phyloP scores from a whole-genome alignment of 192 early-diverging fungal genomes.

The Geranomyces michiganensis region DNA sequence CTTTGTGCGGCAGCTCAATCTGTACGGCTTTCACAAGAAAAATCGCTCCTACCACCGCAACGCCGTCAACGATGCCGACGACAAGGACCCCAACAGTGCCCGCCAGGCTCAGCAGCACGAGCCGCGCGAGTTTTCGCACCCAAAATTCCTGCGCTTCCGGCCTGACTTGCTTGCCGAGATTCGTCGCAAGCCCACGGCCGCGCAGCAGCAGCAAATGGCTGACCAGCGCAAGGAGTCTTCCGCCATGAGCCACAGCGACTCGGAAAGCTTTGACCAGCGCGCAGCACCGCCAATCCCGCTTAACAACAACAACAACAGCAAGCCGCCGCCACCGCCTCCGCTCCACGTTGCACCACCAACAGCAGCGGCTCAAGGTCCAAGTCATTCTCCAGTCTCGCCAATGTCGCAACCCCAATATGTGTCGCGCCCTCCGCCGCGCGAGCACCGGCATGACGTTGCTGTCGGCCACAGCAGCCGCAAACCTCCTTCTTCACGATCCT shows the following conservation, averaged over 20 bases:
- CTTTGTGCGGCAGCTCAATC: conserved; percentile 91
- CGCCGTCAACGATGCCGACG: background rate
- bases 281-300: background rate
- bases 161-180: conserved; percentile 35
- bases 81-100: conserved; percentile 20
- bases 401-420: background rate
- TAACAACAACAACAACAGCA: background rate
- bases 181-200: conserved; percentile 30
- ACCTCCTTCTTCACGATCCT: background rate
- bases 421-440: too few relatives aligned
- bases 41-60: conserved; percentile 42
- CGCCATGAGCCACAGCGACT: background rate
- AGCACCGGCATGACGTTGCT: background rate
- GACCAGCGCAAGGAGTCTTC: conserved; percentile 5
- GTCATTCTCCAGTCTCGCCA: background rate
- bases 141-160: conserved; percentile 37
- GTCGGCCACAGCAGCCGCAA: background rate
- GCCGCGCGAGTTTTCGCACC: conserved; percentile 44
- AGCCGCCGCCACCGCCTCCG: background rate
- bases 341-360: background rate
- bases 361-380: too few relatives aligned
- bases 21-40: conserved; percentile 95
- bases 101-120: conserved; percentile 20
- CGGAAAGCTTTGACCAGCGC: background rate
- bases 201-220: background rate